These are phyloP conservation scores for Vanrija sp. DNA, from an alignment of 1,284 basidiomycete species.

Conservation along the genomic window DNA sequence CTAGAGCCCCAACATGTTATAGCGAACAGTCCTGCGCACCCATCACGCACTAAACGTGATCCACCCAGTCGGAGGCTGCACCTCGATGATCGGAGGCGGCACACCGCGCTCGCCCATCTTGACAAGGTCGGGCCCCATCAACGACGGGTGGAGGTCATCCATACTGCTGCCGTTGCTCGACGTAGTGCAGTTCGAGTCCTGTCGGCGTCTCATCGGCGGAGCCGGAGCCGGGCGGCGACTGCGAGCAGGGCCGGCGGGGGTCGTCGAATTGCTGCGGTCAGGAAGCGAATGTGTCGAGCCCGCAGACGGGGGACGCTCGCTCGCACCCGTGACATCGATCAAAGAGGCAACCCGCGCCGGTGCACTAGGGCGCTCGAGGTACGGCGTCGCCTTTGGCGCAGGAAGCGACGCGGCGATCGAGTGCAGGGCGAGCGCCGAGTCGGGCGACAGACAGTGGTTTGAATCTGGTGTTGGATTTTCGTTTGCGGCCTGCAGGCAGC, in stretches of 20 bases:
- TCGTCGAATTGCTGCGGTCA: constrained; percentile 7
- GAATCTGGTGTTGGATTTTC: neutral
- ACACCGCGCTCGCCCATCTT: constrained; percentile 30
- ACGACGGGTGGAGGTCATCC: neutral
- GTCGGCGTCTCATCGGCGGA: constrained; percentile 25
- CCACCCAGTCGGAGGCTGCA: constrained; percentile 29
- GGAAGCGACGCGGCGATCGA: constrained; percentile 8
- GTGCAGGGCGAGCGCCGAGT: constrained; percentile 8
- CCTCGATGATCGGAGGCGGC: constrained; percentile 39
- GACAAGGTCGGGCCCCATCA: constrained; percentile 21
- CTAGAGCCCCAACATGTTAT: no score
- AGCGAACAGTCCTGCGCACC: no score
- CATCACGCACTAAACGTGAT: constrained; percentile 28
- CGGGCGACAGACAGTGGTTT: constrained; percentile 5
- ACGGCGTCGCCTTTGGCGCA: neutral
- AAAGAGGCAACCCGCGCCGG: constrained; percentile 38
- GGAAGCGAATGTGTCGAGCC: neutral
- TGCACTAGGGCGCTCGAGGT: constrained; percentile 20
- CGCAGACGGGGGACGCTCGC: neutral
- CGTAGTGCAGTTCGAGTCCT: constrained; percentile 7
- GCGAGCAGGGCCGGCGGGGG: constrained; percentile 4
- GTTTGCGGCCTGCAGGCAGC: constrained; percentile 60
- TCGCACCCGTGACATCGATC: constrained; percentile 36
- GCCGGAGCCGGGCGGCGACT: constrained; percentile 30
- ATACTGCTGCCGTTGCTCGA: neutral